These are phyloP conservation scores for Silene coronaria DNA, from an alignment of 179 eudicot genomes.

Conservation along the genomic window DNA sequence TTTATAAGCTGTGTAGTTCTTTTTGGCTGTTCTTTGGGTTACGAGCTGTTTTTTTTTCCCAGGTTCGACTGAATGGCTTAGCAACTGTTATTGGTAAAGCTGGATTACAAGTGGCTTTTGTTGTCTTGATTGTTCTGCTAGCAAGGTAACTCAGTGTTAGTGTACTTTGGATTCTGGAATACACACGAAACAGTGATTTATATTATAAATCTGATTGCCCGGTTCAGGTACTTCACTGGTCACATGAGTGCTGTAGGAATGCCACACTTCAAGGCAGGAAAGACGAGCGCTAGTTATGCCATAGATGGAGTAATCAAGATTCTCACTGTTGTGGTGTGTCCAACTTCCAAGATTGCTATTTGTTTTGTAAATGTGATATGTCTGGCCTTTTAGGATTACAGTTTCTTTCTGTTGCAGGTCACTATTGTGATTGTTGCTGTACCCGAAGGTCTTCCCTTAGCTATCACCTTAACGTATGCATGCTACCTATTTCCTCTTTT, in stretches of 20 bases:
- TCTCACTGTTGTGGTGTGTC: slow-evolving; percentile 77
- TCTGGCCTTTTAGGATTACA: background rate
- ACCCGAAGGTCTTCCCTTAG: slow-evolving; percentile 96
- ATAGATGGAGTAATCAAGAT: slow-evolving; percentile 71
- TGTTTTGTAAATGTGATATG: slow-evolving; percentile 2
- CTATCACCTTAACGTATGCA: slow-evolving; percentile 90
- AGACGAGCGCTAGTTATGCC: slow-evolving; percentile 52
- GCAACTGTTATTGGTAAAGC: slow-evolving; percentile 83
- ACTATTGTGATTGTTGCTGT: slow-evolving; percentile 94
- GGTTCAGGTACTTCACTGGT: slow-evolving; percentile 68
- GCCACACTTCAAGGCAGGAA: slow-evolving; percentile 47
- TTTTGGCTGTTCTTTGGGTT: background rate
- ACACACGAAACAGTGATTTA: background rate
- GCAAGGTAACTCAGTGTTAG: slow-evolving; percentile 40
- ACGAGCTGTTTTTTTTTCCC: background rate
- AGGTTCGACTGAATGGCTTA: slow-evolving; percentile 91
- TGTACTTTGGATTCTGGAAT: background rate
- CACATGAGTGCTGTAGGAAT: slow-evolving; percentile 41
- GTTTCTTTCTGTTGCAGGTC: slow-evolving; percentile 42
- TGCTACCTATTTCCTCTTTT: slow-evolving; percentile 1
- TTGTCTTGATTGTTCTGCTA: slow-evolving; percentile 60
- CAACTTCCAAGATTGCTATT: background rate
- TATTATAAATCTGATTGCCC: background rate
- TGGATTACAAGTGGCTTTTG: slow-evolving; percentile 67
- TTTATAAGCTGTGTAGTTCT: background rate